Conservation (phyloP, 208 protist species). For the Trypanosoma rangeli region DNA sequence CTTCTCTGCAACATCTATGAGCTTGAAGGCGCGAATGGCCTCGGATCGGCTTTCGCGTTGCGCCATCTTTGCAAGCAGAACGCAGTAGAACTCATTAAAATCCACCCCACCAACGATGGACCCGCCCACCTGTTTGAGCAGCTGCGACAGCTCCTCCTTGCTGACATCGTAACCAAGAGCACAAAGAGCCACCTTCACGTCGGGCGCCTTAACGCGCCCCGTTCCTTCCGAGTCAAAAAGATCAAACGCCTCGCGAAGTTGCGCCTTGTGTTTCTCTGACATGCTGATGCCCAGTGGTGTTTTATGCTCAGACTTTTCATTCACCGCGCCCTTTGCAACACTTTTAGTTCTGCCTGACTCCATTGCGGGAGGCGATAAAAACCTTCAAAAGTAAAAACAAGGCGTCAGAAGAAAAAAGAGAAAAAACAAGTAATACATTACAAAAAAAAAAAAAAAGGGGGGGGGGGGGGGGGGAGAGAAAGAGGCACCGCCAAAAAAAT, state of each 20-base stretch:
- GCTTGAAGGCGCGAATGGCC: slow-evolving; percentile 90
- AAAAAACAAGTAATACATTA: slow-evolving; percentile 19
- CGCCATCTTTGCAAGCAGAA: slow-evolving; percentile 83
- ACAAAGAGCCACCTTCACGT: slow-evolving; percentile 92
- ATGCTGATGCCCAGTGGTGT: slow-evolving; percentile 51
- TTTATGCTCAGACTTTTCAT: slow-evolving; percentile 28
- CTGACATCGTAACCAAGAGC: slow-evolving; percentile 94
- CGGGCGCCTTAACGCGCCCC: slow-evolving; percentile 81
- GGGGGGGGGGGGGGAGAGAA: no score
- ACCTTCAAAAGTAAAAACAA: slow-evolving; percentile 18
- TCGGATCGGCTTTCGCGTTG: slow-evolving; percentile 80
- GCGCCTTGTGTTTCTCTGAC: slow-evolving; percentile 74
- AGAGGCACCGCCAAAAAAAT: neutral
- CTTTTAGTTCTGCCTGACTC: slow-evolving; percentile 17
- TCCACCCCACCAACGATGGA: slow-evolving; percentile 59
- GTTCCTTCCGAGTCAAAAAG: slow-evolving; percentile 94
- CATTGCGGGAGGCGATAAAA: slow-evolving; percentile 14
- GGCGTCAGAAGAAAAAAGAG: slow-evolving; percentile 18
- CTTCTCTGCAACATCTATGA: slow-evolving; percentile 92
- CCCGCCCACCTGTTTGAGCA: slow-evolving; percentile 77
- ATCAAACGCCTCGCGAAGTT: slow-evolving; percentile 95
- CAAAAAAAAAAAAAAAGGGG: slow-evolving; percentile 13
- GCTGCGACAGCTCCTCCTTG: slow-evolving; percentile 81
- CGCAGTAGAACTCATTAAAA: slow-evolving; percentile 91
- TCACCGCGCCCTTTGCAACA: neutral